Evolutionary conservation across 495 filamentous ascomycete species (phyloP), one percentile per base, ranked within the genome.

Genomic region (Penicillium taxi): DNA sequence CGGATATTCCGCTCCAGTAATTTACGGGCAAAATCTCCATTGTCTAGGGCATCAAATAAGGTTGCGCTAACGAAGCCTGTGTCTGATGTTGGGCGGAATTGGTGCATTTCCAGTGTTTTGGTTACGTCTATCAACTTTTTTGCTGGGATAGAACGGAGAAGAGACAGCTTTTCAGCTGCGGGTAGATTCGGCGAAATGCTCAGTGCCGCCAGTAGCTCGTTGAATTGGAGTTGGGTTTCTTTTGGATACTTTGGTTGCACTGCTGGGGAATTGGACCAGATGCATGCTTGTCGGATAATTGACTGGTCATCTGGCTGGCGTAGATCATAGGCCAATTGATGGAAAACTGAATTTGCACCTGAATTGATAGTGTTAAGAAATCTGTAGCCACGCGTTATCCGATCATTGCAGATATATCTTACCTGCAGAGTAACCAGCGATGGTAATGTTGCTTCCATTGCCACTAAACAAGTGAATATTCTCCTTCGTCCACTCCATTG

Each of bases 401-500:
- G n/a, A 30, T 14, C 7, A 19, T 14, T 29, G 2, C 3, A 17
- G n/a, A 8, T 3, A 16, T 28, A 13, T 35, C 45, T 23, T 52
- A 67, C 63, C 64, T 22, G 81, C 81, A 43, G 76, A 81, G 32
- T 75, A 63, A 6, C 81, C 81, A 50, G 80, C 72, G 23, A 84
- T 55, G 0, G 80, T 84, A 22, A 86, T 70, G 39, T 78, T 72
- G 8, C 67, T 56, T 1, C 67, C 54, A 54, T 85, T 73, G 2
- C 82, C 81, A 0, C 78, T 78, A 48, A 86, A 78, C 0, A 66
- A 61, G 14, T 52, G 58, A 28, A 77, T 72, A 49, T 81, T 79
- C 22, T 75, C 63, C 42, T 65, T 59, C 1, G 80, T 74, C 81
- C 81, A 86, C 56, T 80, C 67, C 14, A 86, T 58, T 28, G 75